Evolutionary conservation across 768 basidiomycete species (phyloP), one percentile per base, ranked within the genome.

Genomic region (Mycena metata): DNA sequence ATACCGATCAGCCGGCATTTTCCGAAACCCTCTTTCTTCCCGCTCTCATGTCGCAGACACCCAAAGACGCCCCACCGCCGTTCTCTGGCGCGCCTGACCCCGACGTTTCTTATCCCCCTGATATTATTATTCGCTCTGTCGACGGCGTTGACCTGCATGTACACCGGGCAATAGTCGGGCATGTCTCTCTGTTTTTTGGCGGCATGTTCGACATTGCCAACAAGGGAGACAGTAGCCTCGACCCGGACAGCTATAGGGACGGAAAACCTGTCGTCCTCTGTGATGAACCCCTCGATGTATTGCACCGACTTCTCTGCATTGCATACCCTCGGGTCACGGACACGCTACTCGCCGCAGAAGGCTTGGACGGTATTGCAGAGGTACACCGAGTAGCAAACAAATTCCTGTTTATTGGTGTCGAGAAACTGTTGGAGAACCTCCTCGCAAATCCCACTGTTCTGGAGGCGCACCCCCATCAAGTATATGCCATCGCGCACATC

Each of bases 111-210:
- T 12, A 15, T 13, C 24, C 51, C 6, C 15, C 62, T 13, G 62
- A 64, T 35, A 33, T 64, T 42, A 56, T 56, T 26, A 9, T 64
- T 19, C 62, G 52, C 2, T 64, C 52, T 9, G 43, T 26, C 42
- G 62, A 64, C 26, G 62, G 52, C 23, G 24, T 64, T 7, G 62
- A 64, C 15, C 36, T 64, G 4, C 52, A 63, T 24, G 62, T 56
- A 5, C 62, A 56, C 42, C 21, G 46, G 51, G 42, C 26, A 3
- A 55, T 64, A 12, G 52, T 64, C 24, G 4, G 23, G 10, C 16
- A 24, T 16, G 33, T 35, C 10, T 64, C 62, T 24, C 26, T 17
- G 4, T 54, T 51, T 24, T 64, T 55, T 41, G 15, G 35, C 3
- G n/a, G 26, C 33, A 55, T 64, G 52, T 41, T 64, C 19, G n/a